Percentiles rank a stretch among this genome's conserved stretches.
Conservation (phyloP, 768 basidiomycete species). For the Clathrus columnatus region DNA sequence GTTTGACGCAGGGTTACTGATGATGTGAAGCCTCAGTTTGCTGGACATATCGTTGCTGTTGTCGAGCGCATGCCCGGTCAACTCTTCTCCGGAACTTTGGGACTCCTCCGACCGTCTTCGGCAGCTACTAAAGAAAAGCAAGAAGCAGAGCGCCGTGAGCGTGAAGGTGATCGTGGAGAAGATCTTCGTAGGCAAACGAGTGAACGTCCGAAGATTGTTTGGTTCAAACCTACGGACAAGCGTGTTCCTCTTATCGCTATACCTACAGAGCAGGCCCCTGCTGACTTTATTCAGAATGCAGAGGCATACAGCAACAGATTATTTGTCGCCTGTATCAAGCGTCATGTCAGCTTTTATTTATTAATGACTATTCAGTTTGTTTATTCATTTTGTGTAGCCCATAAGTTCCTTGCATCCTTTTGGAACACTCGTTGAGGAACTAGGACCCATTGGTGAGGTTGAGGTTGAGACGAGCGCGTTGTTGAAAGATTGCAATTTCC, state of each 20-base stretch:
- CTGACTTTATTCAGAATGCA: constrained; percentile 91
- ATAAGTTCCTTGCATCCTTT: constrained; percentile 98
- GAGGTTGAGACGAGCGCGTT: constrained; percentile 97
- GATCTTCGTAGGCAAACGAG: constrained; percentile 70
- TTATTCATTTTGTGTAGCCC: constrained; percentile 39
- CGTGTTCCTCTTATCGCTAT: constrained; percentile 98
- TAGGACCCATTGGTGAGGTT: constrained; percentile 96
- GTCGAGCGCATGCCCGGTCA: constrained; percentile 99
- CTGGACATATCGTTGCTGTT: constrained; percentile 99
- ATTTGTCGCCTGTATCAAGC: constrained; percentile 97
- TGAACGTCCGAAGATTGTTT: constrained; percentile 96
- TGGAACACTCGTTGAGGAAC: constrained; percentile 94
- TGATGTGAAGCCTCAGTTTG: constrained; percentile 96
- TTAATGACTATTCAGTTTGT: constrained; percentile 19
- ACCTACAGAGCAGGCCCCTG: constrained; percentile 95
- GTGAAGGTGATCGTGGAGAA: constrained; percentile 87
- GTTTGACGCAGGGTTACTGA: constrained; percentile 69
- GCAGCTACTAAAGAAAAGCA: constrained; percentile 99
- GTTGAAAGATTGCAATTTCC: constrained; percentile 98
- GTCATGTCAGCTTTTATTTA: constrained; percentile 57
- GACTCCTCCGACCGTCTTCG: constrained; percentile 89
- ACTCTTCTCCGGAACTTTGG: constrained; percentile 94
- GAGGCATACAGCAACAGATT: constrained; percentile 84
- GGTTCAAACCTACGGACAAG: constrained; percentile 99
- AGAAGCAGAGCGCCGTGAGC: constrained; percentile 93